Evolutionary conservation across 371 early-diverging fungal species (phyloP).

Genomic region (Batrachochytrium dendrobatidis): DNA sequence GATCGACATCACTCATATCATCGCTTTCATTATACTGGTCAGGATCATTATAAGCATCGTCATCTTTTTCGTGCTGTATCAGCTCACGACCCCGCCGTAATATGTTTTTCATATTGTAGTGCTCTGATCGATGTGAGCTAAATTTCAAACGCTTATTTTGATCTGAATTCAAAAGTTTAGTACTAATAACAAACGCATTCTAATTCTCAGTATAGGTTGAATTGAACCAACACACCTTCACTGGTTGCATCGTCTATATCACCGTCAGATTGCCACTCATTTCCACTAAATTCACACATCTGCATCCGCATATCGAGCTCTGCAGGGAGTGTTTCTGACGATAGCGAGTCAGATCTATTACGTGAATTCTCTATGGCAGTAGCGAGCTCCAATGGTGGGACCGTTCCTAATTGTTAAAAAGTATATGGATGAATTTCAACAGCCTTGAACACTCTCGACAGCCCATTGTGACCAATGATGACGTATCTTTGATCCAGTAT

Average conservation of each 20-base stretch:
- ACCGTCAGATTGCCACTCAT: slow-evolving; percentile 2
- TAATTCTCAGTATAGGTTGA: neutral
- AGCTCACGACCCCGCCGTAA: slow-evolving; percentile 33
- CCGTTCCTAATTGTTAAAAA: neutral
- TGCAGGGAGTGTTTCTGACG: neutral
- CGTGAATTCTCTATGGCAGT: slow-evolving; percentile 3
- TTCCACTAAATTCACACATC: neutral
- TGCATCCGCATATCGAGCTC: slow-evolving; percentile 2
- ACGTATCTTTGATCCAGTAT: neutral
- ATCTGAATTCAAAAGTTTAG: slow-evolving; percentile 14
- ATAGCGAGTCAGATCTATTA: neutral
- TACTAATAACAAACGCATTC: neutral
- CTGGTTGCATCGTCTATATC: neutral
- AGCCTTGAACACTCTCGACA: neutral
- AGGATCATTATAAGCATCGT: neutral
- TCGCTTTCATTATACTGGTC: neutral
- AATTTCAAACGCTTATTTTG: slow-evolving; percentile 44
- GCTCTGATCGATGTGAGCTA: slow-evolving; percentile 62
- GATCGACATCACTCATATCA: neutral
- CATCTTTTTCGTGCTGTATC: slow-evolving; percentile 1
- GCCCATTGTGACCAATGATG: neutral
- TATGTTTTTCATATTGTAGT: slow-evolving; percentile 76
- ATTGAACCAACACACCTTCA: neutral
- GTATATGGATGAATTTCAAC: no score
- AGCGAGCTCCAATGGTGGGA: neutral